Conservation (phyloP, 2,329 filamentous ascomycete genomes). For the Trichophyton schoenleinii region DNA sequence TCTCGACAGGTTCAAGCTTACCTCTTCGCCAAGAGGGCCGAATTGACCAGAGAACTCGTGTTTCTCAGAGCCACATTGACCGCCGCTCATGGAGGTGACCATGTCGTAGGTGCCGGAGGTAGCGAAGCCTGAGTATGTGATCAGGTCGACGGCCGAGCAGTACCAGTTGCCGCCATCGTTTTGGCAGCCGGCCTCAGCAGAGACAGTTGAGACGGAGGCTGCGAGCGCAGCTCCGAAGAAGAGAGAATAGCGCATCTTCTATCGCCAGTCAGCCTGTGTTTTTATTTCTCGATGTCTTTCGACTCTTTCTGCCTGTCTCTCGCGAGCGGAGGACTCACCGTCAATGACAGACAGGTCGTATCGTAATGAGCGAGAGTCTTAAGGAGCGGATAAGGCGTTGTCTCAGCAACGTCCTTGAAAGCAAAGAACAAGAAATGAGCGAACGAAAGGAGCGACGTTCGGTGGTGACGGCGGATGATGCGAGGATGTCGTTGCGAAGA, state of each 20-base stretch:
- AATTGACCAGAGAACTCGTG: conserved; percentile 45
- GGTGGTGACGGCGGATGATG: background rate
- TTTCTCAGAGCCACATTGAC: conserved; percentile 28
- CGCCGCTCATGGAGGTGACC: conserved; percentile 40
- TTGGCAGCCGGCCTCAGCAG: conserved; percentile 12
- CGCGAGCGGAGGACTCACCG: background rate
- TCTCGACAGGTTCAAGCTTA: conserved; percentile 29
- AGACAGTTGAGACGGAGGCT: conserved; percentile 13
- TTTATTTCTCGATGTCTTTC: background rate
- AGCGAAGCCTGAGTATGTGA: conserved; percentile 55
- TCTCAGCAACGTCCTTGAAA: conserved; percentile 1
- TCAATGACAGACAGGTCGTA: background rate
- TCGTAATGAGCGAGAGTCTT: background rate
- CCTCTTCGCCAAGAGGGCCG: conserved; percentile 58
- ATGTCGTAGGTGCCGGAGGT: conserved; percentile 51
- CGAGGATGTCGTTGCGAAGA: background rate
- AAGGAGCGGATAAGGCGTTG: background rate
- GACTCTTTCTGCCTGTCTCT: background rate
- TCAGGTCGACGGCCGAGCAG: conserved; percentile 51
- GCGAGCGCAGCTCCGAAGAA: conserved; percentile 12
- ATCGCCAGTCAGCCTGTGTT: background rate
- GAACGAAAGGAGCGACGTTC: background rate
- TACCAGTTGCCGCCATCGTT: conserved; percentile 49
- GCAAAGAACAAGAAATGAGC: background rate
- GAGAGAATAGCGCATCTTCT: conserved; percentile 12